Evolutionary conservation across 345 rosid species (phyloP), one percentile per base, ranked within the genome.

Genomic region (Nephelium lappaceum): DNA sequence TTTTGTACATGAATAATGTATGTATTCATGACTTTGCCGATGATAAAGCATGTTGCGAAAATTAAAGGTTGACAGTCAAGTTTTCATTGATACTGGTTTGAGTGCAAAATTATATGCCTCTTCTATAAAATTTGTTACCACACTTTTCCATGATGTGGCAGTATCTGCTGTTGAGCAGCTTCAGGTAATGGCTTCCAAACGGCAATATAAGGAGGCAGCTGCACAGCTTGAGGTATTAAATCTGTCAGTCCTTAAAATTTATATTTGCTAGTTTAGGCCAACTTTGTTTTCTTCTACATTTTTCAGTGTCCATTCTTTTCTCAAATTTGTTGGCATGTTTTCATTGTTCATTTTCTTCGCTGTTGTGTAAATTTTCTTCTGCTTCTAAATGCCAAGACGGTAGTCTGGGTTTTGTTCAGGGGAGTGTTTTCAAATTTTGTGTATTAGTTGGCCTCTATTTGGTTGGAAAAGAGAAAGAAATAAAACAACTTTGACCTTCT

Each of bases 121-220:
- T 75, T 38, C 38, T 67, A 38, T 69, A 36, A 67, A 65, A 63
- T 57, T 77, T 73, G 75, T 69, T 39, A 74, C 39, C 60, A 69
- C 69, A 67, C 19, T 68, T 85, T 82, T 79, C 72, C 60, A 11
- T 83, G 69, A 36, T 72, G 69, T 85, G 77, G 76, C 91, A 96
- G 99, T 96, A 68, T 96, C 99, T 83, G 98, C 99, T 81, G 93
- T 96, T 74, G 99, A 96, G 87, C 99, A 96, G 81, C 98, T 96
- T 83, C 99, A 96, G 83, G 89, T 91, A 76, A 94, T 96, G 99
- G 95, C 99, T 51, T 96, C 99, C 49, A 96, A 96, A 87, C 88
- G 97, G 57, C 97, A 94, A 69, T 96, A 96, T 81, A 96, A 89
- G 79, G 99, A 96, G 86, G 97, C 95, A 79, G 97, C 98, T 88